phyloP scores from a whole-genome alignment of 805 yeast species.

The Pichia deserticola region DNA sequence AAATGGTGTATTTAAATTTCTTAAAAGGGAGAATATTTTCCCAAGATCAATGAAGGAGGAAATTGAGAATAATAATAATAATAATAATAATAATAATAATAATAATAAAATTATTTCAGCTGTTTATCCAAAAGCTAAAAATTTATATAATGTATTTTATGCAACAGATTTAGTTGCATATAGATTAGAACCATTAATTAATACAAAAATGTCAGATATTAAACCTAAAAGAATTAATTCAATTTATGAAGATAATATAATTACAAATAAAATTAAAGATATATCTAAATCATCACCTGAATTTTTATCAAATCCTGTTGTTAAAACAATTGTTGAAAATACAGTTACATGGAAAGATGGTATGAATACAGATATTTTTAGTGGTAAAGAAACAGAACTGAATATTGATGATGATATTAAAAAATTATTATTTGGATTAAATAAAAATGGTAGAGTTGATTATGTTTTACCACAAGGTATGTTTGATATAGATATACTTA shows the following conservation, averaged over 20 bases:
- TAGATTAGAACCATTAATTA: slow-evolving; percentile 77
- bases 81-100: neutral
- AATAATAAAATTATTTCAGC: neutral
- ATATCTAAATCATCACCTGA: slow-evolving; percentile 12
- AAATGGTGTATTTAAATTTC: slow-evolving; percentile 73
- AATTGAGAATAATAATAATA: slow-evolving; percentile 5
- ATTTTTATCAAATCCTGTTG: slow-evolving; percentile 23
- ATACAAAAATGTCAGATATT: slow-evolving; percentile 37
- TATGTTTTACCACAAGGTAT: slow-evolving; percentile 71
- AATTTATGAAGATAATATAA: slow-evolving; percentile 41
- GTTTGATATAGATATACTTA: slow-evolving; percentile 69
- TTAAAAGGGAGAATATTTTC: slow-evolving; percentile 55
- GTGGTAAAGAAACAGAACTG: slow-evolving; percentile 12
- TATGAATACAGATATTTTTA: neutral
- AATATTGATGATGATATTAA: slow-evolving; percentile 25
- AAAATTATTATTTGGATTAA: slow-evolving; percentile 38
- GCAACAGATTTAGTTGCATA: slow-evolving; percentile 91
- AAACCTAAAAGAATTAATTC: slow-evolving; percentile 55
- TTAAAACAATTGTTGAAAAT: slow-evolving; percentile 11
- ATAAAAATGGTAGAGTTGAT: slow-evolving; percentile 74
- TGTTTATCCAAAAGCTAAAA: slow-evolving; percentile 50
- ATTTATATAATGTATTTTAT: slow-evolving; percentile 77
- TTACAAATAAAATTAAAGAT: slow-evolving; percentile 16
- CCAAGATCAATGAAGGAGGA: slow-evolving; percentile 20
- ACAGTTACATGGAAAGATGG: slow-evolving; percentile 1